phyloP scores from a whole-genome alignment of 192 early-diverging fungal genomes.

The Podila clonocystis region DNA sequence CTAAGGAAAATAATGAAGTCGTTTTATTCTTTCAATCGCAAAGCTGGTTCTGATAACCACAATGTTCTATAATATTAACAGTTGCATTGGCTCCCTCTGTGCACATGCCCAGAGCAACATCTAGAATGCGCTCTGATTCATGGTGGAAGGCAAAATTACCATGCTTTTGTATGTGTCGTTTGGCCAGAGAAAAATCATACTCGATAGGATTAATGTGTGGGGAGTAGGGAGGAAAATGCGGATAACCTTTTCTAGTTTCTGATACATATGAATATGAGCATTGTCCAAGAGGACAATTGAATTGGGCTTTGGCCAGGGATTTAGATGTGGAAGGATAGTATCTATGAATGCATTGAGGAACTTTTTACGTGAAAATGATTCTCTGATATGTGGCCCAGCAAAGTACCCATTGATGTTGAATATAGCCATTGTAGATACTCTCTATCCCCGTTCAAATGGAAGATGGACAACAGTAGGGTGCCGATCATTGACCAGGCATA shows the following conservation, averaged over 20 bases:
- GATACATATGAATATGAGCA: constrained; percentile 14
- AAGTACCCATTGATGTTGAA: constrained; percentile 4
- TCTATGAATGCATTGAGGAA: not conserved
- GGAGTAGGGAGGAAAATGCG: constrained; percentile 3
- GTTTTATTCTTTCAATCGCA: too few relatives aligned
- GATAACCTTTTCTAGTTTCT: not conserved
- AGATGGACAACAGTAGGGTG: constrained; percentile 1
- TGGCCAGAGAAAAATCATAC: not conserved
- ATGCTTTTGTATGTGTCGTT: constrained; percentile 3
- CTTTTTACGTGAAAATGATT: not conserved
- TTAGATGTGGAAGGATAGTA: constrained; percentile 3
- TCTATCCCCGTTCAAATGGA: not conserved
- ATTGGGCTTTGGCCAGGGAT: not conserved
- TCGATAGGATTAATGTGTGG: constrained; percentile 16
- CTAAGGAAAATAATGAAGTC: too few relatives aligned
- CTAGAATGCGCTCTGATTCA: not conserved
- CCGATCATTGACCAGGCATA: constrained; percentile 5
- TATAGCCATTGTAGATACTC: not conserved
- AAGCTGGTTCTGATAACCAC: too few relatives aligned
- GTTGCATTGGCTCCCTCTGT: too few relatives aligned
- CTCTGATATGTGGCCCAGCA: not conserved
- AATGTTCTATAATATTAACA: too few relatives aligned
- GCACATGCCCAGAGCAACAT: not conserved
- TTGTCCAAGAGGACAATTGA: constrained; percentile 10
- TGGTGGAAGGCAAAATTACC: constrained; percentile 1